These are phyloP conservation scores for Beauveria asiatica DNA, from an alignment of 2,329 filamentous ascomycete genomes.

Conservation along the genomic window DNA sequence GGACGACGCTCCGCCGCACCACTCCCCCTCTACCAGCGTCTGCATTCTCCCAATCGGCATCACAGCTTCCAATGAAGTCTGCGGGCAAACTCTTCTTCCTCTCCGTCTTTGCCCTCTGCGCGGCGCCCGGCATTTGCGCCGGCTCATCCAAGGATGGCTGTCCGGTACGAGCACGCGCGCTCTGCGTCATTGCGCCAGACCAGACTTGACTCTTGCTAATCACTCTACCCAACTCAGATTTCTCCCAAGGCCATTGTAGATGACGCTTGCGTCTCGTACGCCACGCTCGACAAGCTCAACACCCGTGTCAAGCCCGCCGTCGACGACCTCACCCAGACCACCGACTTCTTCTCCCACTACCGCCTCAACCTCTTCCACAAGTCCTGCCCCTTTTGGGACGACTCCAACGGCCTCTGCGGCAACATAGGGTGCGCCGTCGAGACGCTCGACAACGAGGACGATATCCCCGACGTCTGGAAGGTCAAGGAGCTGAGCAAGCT, in stretches of 20 bases:
- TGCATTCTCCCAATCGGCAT: not conserved
- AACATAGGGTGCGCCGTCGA: conserved; percentile 96
- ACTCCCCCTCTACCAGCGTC: not conserved
- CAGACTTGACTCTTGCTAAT: conserved; percentile 29
- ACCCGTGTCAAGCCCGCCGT: conserved; percentile 65
- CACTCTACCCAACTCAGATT: conserved; percentile 49
- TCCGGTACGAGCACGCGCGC: conserved; percentile 36
- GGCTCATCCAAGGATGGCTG: conserved; percentile 37
- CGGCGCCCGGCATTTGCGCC: conserved; percentile 36
- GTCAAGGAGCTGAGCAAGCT: conserved; percentile 87
- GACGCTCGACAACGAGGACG: conserved; percentile 89
- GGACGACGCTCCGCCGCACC: not conserved
- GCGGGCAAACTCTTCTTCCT: conserved; percentile 48
- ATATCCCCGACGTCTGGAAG: conserved; percentile 86
- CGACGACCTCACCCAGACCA: conserved; percentile 71
- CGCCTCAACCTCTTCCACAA: conserved; percentile 91
- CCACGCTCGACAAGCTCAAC: conserved; percentile 81
- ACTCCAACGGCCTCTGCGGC: conserved; percentile 87
- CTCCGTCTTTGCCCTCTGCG: conserved; percentile 48
- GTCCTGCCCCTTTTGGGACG: conserved; percentile 91
- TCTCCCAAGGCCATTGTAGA: conserved; percentile 82
- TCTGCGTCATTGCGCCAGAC: conserved; percentile 1
- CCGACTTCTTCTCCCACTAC: conserved; percentile 98
- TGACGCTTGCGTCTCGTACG: conserved; percentile 91
- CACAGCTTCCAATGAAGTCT: conserved; percentile 36